Evolutionary conservation across 2,329 filamentous ascomycete genomes (phyloP).

Genomic region (Xenoacremonium recifei): DNA sequence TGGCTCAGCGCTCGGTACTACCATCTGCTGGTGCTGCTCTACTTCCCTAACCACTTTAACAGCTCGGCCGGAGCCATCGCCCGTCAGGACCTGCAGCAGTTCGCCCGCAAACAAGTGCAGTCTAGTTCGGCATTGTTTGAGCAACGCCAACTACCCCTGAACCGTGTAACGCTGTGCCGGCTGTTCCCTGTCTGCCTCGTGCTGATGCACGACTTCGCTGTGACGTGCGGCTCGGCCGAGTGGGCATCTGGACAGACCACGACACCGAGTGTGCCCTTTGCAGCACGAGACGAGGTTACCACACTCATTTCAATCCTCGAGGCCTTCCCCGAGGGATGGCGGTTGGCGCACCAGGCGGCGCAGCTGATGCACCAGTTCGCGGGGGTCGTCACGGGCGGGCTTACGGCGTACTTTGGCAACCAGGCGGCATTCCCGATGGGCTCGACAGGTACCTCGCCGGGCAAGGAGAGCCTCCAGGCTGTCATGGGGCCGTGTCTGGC

Average conservation of each 20-base stretch:
- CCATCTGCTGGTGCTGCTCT: conserved; percentile 41
- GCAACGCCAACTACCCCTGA: conserved; percentile 42
- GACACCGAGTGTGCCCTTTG: conserved; percentile 20
- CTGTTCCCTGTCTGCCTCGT: conserved; percentile 37
- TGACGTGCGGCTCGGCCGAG: conserved; percentile 10
- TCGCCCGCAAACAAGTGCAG: conserved; percentile 42
- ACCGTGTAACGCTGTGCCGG: conserved; percentile 40
- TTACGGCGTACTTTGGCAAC: conserved; percentile 15
- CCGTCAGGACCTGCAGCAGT: conserved; percentile 33
- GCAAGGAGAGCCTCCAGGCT: conserved; percentile 16
- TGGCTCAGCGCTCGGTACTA: conserved; percentile 45
- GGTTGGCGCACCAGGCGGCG: conserved; percentile 32
- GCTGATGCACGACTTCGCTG: conserved; percentile 31
- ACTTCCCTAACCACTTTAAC: conserved; percentile 42
- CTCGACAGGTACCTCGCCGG: background rate
- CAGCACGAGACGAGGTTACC: conserved; percentile 34
- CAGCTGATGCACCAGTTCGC: conserved; percentile 32
- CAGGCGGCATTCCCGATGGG: conserved; percentile 13
- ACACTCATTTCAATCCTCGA: conserved; percentile 35
- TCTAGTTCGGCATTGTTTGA: conserved; percentile 40
- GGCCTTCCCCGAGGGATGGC: conserved; percentile 37
- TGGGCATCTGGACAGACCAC: conserved; percentile 8
- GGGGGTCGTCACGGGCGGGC: conserved; percentile 13
- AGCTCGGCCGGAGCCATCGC: conserved; percentile 29
- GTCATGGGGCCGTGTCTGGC: conserved; percentile 17